Base-by-base conservation (phyloP, 495 filamentous ascomycete species). In the Aspergillus affinis region DNA sequence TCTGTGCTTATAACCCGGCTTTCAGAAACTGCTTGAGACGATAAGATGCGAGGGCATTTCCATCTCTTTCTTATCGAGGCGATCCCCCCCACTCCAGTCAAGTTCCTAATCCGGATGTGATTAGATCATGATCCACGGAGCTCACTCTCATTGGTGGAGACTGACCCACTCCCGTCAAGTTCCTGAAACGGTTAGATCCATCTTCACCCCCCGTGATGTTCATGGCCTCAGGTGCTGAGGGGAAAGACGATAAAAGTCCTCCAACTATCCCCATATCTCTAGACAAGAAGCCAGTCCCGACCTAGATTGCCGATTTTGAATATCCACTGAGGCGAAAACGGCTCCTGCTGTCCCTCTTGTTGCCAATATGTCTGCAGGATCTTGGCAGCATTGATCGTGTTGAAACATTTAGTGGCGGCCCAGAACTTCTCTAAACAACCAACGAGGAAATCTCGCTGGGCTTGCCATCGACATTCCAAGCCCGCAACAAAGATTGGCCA, bases 401-500 rank as follows among this genome's bases (percentile, higher is more conserved):
- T 78, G 49, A 75, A 65, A 62, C 76, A 78, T 6, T 56, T 71
- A 0, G 76, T 77, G 18, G 65, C 60, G 8, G 47, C 32, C 76
- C 76, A 78, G 44, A 78, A 78, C 21, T 55, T 62, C 49, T 77
- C 73, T 19, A 76, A 49, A 17, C 60, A 69, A 4, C 18, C 54
- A 9, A 71, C 56, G 0, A 77, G 49, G 45, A 75, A 72, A 9
- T 67, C 58, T 44, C 71, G 50, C 47, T 76, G 68, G 7, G 64
- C 55, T 41, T 62, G 61, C 54, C 47, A 47, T 18, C 61, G 63
- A 57, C 72, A 76, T 51, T 85, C 82, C 4, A 84, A 68, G 2
- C 82, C 83, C 0, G 79, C 80, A 44, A 86, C 70, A 48, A 84
- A 84, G 1, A 84, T 81, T 0, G 84, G 82, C 84, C 83, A 86